These are phyloP conservation scores for Trichomonascus vanleenenianus DNA, from an alignment of 805 yeast genomes.

Conservation along the genomic window DNA sequence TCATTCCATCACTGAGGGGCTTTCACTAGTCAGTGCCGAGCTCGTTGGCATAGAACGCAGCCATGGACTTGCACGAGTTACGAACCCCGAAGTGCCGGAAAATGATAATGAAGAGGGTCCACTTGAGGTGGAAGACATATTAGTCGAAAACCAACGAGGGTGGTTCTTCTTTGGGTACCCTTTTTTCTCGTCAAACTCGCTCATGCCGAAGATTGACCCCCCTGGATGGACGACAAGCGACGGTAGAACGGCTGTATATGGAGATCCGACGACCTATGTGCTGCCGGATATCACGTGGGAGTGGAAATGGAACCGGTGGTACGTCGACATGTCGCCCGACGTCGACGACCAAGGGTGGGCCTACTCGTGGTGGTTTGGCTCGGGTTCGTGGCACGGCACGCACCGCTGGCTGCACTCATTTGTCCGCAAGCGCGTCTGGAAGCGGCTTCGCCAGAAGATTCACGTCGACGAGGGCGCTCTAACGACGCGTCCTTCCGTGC, in stretches of 20 bases:
- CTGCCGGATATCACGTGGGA: slow-evolving; percentile 55
- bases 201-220: slow-evolving; percentile 32
- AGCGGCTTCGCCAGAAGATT: slow-evolving; percentile 27
- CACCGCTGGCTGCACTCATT: slow-evolving; percentile 49
- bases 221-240: slow-evolving; percentile 28
- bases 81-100: no score
- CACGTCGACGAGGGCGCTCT: not conserved
- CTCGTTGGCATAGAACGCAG: no score
- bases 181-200: slow-evolving; percentile 28
- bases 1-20: no score
- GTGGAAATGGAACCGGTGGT: slow-evolving; percentile 70
- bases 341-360: slow-evolving; percentile 85
- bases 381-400: slow-evolving; percentile 52
- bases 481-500: no score
- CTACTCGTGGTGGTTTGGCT: slow-evolving; percentile 46
- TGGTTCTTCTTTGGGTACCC: slow-evolving; percentile 31
- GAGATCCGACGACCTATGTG: slow-evolving; percentile 25
- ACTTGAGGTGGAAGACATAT: slow-evolving; percentile 22
- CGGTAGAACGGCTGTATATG: slow-evolving; percentile 25
- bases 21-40: no score
- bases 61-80: no score
- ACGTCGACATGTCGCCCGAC: slow-evolving; percentile 58
- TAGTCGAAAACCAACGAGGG: slow-evolving; percentile 37
- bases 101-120: no score
- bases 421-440: slow-evolving; percentile 65